phyloP scores from a whole-genome alignment of 139 green algal genomes.

The Raphidocelis subcapitata region DNA sequence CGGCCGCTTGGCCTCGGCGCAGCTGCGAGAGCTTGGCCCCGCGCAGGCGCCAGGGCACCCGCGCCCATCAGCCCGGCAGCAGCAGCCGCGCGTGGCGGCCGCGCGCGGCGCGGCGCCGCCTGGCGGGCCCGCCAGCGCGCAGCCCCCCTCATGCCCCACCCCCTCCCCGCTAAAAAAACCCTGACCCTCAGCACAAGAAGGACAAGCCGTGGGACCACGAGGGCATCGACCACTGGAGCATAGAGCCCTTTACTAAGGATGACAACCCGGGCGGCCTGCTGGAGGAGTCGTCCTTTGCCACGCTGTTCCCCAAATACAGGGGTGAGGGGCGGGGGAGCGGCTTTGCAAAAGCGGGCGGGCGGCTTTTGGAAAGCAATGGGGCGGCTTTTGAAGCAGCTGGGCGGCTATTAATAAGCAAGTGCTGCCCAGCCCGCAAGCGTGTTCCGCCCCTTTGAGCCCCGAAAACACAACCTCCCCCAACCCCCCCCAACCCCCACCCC shows the following conservation, averaged over 20 bases:
- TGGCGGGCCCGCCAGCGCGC: not conserved
- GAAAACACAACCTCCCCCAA: not conserved
- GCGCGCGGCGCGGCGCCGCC: not conserved
- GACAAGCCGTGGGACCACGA: slow-evolving; percentile 96
- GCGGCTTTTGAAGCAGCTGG: too few species aligned
- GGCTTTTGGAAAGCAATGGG: too few species aligned
- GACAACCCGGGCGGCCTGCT: slow-evolving; percentile 91
- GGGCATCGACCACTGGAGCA: slow-evolving; percentile 93
- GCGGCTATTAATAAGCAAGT: too few species aligned
- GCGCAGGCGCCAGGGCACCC: not conserved
- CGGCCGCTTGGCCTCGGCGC: too few species aligned
- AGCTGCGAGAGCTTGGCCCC: too few species aligned
- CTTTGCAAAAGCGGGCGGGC: too few species aligned
- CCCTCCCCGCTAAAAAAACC: not conserved
- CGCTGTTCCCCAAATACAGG: slow-evolving; percentile 98
- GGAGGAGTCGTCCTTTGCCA: slow-evolving; percentile 97
- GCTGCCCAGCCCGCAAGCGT: too few species aligned
- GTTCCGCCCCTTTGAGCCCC: too few species aligned
- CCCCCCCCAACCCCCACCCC: too few species aligned
- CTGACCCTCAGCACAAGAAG: slow-evolving; percentile 67
- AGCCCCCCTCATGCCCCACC: not conserved
- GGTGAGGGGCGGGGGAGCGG: slow-evolving; percentile 46
- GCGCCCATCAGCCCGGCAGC: too few species aligned
- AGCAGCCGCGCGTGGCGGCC: too few species aligned
- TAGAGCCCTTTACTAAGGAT: slow-evolving; percentile 79